A percentile compares a stretch with the other conserved stretches of the same genome.
Conservation (phyloP, 768 basidiomycete genomes). For the Russula emetica region DNA sequence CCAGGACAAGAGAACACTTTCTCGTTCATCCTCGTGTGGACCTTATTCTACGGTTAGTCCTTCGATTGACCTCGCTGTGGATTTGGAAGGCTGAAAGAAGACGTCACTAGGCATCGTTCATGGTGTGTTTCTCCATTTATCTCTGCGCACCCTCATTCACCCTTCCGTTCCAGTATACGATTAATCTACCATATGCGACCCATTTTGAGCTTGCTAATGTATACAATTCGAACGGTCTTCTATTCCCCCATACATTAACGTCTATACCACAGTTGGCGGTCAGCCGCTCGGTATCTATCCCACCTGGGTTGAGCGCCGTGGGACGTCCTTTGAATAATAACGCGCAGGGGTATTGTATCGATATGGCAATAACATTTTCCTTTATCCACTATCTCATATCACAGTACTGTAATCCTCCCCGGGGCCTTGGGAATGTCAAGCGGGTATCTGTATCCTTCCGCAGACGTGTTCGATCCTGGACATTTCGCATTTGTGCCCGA, state of each 20-base stretch:
- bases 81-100: slow-evolving; percentile 18
- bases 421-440: not conserved
- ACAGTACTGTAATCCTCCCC: not conserved
- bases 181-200: not conserved
- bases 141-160: not conserved
- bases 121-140: slow-evolving; percentile 26
- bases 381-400: not conserved
- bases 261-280: not conserved
- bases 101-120: slow-evolving; percentile 43
- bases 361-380: not conserved
- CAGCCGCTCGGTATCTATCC: not conserved
- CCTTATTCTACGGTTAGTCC: slow-evolving; percentile 79
- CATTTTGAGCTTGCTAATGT: not conserved
- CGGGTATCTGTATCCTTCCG: not conserved
- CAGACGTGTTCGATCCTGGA: not conserved
- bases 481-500: not conserved
- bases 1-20: slow-evolving; percentile 89
- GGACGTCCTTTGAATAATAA: not conserved
- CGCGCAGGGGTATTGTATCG: not conserved
- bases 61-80: slow-evolving; percentile 2
- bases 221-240: not conserved
- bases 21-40: slow-evolving; percentile 92
- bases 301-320: not conserved
- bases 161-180: slow-evolving; percentile 17
- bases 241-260: not conserved